Percentiles rank a stretch among this genome's conserved stretches.
These are phyloP conservation scores for Symbiodinium pilosum DNA, from an alignment of 73 alveolate species.

Conservation along the genomic window DNA sequence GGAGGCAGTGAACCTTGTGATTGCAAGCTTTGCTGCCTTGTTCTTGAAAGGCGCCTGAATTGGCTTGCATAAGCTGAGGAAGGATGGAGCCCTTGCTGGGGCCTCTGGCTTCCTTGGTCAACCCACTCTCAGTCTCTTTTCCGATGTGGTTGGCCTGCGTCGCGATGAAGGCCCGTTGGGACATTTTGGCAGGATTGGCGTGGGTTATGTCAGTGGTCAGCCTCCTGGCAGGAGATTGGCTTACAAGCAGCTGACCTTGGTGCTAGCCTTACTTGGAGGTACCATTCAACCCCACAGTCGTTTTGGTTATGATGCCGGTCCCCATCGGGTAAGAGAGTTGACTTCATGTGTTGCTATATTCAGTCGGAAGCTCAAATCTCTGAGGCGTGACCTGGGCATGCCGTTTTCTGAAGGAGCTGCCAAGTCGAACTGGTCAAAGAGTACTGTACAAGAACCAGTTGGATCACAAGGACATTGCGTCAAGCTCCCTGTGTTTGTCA, in stretches of 20 bases:
- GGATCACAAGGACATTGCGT: background rate
- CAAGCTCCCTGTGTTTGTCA: background rate
- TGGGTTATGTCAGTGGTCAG: background rate
- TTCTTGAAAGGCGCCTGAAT: no score
- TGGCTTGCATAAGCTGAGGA: background rate
- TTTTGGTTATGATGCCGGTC: background rate
- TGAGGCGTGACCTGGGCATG: conserved; percentile 71
- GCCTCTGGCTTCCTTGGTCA: conserved; percentile 10
- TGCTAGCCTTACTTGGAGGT: no score
- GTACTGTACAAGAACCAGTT: conserved; percentile 48
- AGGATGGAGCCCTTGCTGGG: conserved; percentile 27
- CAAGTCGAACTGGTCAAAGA: conserved; percentile 59
- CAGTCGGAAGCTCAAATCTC: background rate
- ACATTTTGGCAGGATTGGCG: background rate
- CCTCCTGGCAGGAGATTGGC: conserved; percentile 22
- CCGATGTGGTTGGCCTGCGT: conserved; percentile 39
- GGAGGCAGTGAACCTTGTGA: no score
- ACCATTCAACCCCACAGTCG: no score
- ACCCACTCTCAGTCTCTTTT: conserved; percentile 46
- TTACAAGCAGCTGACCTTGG: conserved; percentile 48
- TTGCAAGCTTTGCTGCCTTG: no score
- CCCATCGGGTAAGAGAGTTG: background rate
- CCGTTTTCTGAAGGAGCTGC: conserved; percentile 46
- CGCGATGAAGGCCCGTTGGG: background rate
- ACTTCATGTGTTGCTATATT: background rate